Base-by-base conservation (phyloP, 2,329 filamentous ascomycete species). In the Reticulascus tulasneorum region DNA sequence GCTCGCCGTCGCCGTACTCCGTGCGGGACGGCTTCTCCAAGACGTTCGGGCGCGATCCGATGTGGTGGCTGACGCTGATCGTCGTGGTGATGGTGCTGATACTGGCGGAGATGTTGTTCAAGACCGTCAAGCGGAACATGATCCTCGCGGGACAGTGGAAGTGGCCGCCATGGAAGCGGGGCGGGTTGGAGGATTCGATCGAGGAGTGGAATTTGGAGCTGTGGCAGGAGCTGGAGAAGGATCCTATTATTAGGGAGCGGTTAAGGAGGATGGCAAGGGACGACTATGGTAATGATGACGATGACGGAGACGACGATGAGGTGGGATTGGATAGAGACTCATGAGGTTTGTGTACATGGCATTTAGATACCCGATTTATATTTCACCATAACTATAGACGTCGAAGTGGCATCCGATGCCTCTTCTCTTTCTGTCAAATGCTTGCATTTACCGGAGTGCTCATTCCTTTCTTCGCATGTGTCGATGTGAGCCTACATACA, bases 61-160 rank as follows among this genome's bases (percentile, higher is more conserved):
- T 75, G 1, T 94, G 88, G 84, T 94, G 86, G 86, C 63, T 75
- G 3, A 78, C 78, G 1, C 62, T 90, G 3, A 66, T 90, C 28
- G 62, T 86, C 18, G 75, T 81, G 4, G 58, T 89, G 0, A 60
- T 68, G 8, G 58, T 77, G 1, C 71, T 85, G 5, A 64, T 82
- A 10, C 58, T 79, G 10, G 67, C 88, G 26, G 86, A 94, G 49
- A 59, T 87, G 7, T 69, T 73, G 2, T 73, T 82, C 42, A 76
- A 69, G 42, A 59, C 64, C 1, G 40, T 62, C 8, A 71, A 70
- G 47, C 64, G 69, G 3, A 62, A 62, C 23, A 42, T 78, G 26
- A 57, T 73, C 15, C 50, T 73, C 1, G 49, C 58, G 1, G 69
- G 70, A 0, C 41, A 68, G 4, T 75, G 72, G 71, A 59, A 57